Evolutionary conservation across 2,329 filamentous ascomycete species (phyloP).

Genomic region (Dactylonectria macrodidyma): DNA sequence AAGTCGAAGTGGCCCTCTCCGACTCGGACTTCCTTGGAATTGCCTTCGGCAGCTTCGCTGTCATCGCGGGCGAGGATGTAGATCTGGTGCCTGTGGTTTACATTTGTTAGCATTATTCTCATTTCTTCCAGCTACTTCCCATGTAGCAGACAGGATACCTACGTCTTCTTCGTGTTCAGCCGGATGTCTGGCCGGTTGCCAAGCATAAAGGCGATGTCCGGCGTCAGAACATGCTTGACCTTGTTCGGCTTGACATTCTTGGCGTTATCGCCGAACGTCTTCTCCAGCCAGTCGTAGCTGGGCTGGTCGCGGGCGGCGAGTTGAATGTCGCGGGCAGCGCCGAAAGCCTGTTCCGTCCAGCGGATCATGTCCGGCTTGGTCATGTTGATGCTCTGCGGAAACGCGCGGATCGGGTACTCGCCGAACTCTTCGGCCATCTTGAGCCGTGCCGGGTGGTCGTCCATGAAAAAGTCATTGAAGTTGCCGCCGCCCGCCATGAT

Average conservation of each 20-base stretch:
- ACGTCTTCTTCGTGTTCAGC: constrained; percentile 47
- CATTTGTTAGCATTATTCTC: too few relatives aligned
- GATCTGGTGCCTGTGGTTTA: too few relatives aligned
- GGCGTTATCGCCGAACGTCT: constrained; percentile 34
- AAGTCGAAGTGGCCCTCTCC: constrained; percentile 38
- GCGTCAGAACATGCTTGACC: constrained; percentile 32
- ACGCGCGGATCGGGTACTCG: constrained; percentile 44
- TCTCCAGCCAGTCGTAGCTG: constrained; percentile 47
- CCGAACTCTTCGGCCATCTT: constrained; percentile 46
- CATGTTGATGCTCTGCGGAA: constrained; percentile 47
- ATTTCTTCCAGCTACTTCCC: too few relatives aligned
- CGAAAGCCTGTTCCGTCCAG: constrained; percentile 39
- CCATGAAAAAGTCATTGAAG: constrained; percentile 49
- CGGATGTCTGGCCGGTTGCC: constrained; percentile 46
- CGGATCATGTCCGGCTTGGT: constrained; percentile 2
- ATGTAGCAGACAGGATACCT: constrained; percentile 19
- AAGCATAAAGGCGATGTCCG: constrained; percentile 49
- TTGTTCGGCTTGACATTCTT: constrained; percentile 41
- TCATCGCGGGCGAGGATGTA: too few relatives aligned
- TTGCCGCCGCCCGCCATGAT: constrained; percentile 49
- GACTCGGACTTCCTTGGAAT: constrained; percentile 3
- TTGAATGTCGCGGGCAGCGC: constrained; percentile 43
- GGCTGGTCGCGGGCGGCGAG: constrained; percentile 46
- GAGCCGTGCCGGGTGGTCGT: constrained; percentile 48
- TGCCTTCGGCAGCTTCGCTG: constrained; percentile 38